Evolutionary conservation across 768 basidiomycete species (phyloP), one percentile per base, ranked within the genome.

Genomic region (Antrodiella citrinella): DNA sequence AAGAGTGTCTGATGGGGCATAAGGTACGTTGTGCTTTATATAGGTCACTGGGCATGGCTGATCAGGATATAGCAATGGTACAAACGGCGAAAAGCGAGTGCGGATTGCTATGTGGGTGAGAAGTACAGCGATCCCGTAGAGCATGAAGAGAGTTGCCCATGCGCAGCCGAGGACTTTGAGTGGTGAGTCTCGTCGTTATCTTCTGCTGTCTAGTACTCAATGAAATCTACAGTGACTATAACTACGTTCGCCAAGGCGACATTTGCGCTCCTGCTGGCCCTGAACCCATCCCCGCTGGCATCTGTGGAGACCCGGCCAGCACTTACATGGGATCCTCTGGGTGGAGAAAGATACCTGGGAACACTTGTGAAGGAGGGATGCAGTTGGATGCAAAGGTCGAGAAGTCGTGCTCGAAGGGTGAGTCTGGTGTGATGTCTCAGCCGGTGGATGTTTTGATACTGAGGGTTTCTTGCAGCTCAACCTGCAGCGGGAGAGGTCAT

Each of bases 1-100:
- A 90, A 56, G 78, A 90, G 55, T 98, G 95, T 65, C 67, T 98
- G 20, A 94, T 98, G 91, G 95, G 95, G 0, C 91, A 89, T 61
- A 92, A 88, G 78, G 91, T 89, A 47, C 45, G 74, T 55, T 11
- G n/a, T n/a, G n/a, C n/a, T 23, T 3, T 20, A 9, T 4, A 13
- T 38, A 2, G n/a, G 24, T 4, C 47, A 21, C 4, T 24, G 15
- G n/a, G n/a, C n/a, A n/a, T n/a, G n/a, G 12, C 9, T 46, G 26
- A 35, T 22, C 12, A 5, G 38, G 9, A 7, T 50, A 2, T 61
- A 94, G 90, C 95, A 98, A 86, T 97, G 87, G 84, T 99, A 95
- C 65, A 74, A 67, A 47, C 80, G 96, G 19, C 77, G 93, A 63
- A 98, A 91, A 67, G 64, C 77, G 0, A 75, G 86, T 49, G 88